A percentile compares a stretch with the other conserved stretches of the same genome.
Conservation (phyloP, 106 monocot species). For the Posidonia australis region DNA sequence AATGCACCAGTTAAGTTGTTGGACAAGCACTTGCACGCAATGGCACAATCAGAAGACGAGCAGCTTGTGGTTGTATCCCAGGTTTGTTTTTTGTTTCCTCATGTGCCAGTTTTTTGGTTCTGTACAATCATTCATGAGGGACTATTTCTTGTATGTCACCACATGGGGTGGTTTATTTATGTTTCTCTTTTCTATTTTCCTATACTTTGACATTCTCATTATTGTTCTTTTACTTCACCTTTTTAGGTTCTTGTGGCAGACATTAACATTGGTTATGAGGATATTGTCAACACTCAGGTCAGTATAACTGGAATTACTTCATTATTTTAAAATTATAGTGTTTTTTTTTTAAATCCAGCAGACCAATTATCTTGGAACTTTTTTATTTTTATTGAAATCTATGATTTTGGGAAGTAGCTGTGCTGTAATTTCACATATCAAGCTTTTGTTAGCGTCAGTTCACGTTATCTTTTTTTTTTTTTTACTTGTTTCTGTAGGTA, state of each 20-base stretch:
- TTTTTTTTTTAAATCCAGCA: too few species aligned
- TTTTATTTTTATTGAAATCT: too few species aligned
- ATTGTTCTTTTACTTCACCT: constrained; percentile 4
- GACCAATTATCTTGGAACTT: too few species aligned
- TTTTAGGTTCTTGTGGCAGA: constrained; percentile 90
- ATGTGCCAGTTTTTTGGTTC: neutral
- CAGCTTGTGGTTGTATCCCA: constrained; percentile 97
- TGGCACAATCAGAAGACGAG: constrained; percentile 86
- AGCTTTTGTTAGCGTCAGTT: too few species aligned
- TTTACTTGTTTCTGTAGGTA: constrained; percentile 38
- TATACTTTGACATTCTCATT: neutral
- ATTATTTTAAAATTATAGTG: too few species aligned
- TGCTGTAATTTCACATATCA: too few species aligned
- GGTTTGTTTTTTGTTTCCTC: constrained; percentile 38
- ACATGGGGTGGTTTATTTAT: too few species aligned
- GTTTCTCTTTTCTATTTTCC: neutral
- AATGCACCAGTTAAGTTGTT: constrained; percentile 95
- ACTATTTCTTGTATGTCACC: too few species aligned
- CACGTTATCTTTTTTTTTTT: too few species aligned
- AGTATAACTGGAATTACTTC: neutral
- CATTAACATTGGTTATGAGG: constrained; percentile 98
- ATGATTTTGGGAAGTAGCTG: too few species aligned
- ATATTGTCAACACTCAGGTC: constrained; percentile 99
- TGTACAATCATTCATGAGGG: too few species aligned
- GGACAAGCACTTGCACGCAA: constrained; percentile 85